Conservation (phyloP, 805 yeast species). For the Yarrowia hollandica region DNA sequence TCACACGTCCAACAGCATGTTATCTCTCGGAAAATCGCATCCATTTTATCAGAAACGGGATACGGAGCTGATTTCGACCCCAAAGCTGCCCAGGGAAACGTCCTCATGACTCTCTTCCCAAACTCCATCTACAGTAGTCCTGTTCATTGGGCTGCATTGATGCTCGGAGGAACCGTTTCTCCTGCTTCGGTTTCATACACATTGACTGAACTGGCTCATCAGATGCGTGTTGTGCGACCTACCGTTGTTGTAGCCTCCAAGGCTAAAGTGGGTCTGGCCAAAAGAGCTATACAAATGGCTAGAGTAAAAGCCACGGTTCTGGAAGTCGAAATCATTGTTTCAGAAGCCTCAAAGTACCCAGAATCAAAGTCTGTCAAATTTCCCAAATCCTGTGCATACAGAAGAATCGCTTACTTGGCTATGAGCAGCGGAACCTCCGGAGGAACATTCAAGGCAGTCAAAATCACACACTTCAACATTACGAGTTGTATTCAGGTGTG, state of each 20-base stretch:
- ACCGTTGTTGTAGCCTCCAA: background rate
- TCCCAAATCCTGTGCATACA: background rate
- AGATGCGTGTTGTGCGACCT: background rate
- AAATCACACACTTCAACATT: conserved; percentile 43
- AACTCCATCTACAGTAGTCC: conserved; percentile 6
- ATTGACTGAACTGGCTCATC: conserved; percentile 3
- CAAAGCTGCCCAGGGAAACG: background rate
- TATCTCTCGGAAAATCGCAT: background rate
- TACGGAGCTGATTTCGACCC: background rate
- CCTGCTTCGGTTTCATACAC: conserved; percentile 13
- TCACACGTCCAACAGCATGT: background rate
- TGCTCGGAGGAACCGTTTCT: conserved; percentile 7
- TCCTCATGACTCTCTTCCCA: background rate
- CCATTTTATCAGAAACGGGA: background rate
- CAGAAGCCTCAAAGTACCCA: background rate
- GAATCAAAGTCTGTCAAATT: background rate
- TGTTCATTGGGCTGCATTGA: conserved; percentile 12
- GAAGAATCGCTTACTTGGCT: conserved; percentile 5
- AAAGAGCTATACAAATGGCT: conserved; percentile 2
- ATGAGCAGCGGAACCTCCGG: conserved; percentile 12
- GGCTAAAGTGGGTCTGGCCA: background rate
- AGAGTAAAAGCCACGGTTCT: background rate
- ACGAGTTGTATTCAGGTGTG: conserved; percentile 32
- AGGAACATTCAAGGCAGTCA: background rate
- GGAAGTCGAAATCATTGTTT: background rate